These are phyloP conservation scores for Penicillium glabrum DNA, from an alignment of 2,329 filamentous ascomycete species.

Conservation along the genomic window DNA sequence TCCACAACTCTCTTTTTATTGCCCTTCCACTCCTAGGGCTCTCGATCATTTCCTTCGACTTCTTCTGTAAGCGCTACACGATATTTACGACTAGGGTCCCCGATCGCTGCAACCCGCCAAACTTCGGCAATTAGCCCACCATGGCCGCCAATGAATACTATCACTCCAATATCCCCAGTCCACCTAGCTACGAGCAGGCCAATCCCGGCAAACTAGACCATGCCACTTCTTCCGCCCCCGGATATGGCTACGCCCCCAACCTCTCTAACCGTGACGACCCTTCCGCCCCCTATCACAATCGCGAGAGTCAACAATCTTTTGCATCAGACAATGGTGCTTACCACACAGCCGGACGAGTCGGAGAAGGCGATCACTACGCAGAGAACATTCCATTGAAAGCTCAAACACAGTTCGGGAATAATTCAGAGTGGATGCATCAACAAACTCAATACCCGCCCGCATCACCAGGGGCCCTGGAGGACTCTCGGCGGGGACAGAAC, in stretches of 20 bases:
- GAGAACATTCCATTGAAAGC: constrained; percentile 45
- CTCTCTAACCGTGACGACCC: constrained; percentile 43
- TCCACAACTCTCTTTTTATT: neutral
- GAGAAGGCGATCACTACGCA: constrained; percentile 38
- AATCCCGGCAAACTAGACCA: constrained; percentile 34
- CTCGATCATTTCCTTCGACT: neutral
- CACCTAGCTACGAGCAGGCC: constrained; percentile 34
- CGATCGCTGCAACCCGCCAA: constrained; percentile 2
- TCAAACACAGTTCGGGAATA: constrained; percentile 36
- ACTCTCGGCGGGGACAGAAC: constrained; percentile 8
- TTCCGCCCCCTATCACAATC: constrained; percentile 39
- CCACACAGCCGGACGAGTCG: constrained; percentile 29
- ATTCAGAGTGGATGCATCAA: constrained; percentile 43
- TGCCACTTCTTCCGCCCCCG: constrained; percentile 18
- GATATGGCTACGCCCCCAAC: constrained; percentile 19
- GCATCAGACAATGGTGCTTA: constrained; percentile 34
- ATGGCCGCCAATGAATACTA: constrained; percentile 71
- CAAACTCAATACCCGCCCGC: constrained; percentile 48
- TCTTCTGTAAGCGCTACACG: neutral
- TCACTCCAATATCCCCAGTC: constrained; percentile 41
- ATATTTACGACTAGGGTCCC: constrained; percentile 1
- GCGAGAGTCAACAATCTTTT: constrained; percentile 39
- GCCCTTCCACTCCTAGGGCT: neutral
- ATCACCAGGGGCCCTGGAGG: constrained; percentile 49
- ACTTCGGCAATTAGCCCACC: constrained; percentile 25